These are phyloP conservation scores for Venturia aucupariae DNA, from an alignment of 2,329 filamentous ascomycete genomes.

Conservation along the genomic window DNA sequence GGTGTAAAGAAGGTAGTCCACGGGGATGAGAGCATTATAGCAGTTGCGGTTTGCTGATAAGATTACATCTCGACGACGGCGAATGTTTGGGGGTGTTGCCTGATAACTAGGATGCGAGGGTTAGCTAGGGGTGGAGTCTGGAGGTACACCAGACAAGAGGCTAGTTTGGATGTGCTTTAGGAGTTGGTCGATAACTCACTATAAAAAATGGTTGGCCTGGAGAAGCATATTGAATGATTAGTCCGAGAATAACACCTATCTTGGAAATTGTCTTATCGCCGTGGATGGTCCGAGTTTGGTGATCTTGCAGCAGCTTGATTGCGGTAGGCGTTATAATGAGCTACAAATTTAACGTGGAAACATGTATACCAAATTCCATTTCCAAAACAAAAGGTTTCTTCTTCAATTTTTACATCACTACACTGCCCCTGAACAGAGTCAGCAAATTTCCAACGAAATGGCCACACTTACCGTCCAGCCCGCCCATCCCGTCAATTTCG, in stretches of 20 bases:
- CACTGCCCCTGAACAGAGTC: background rate
- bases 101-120: too few species aligned
- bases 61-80: background rate
- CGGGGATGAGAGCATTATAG: background rate
- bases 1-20: background rate
- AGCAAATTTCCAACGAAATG: background rate
- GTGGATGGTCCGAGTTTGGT: background rate
- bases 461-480: background rate
- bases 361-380: background rate
- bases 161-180: too few species aligned
- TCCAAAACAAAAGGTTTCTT: too few species aligned
- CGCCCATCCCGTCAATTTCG: conserved; percentile 11
- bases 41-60: background rate
- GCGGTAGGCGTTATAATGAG: background rate
- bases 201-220: too few species aligned
- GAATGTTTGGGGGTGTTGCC: background rate
- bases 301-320: background rate
- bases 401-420: too few species aligned
- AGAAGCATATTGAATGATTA: too few species aligned
- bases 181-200: too few species aligned
- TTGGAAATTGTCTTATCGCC: background rate
- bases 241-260: background rate
- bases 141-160: too few species aligned
- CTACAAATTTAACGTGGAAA: background rate
- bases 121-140: too few species aligned